These are phyloP conservation scores for Rhodomyrtus psidioides DNA, from an alignment of 441 rosid species.

Conservation along the genomic window DNA sequence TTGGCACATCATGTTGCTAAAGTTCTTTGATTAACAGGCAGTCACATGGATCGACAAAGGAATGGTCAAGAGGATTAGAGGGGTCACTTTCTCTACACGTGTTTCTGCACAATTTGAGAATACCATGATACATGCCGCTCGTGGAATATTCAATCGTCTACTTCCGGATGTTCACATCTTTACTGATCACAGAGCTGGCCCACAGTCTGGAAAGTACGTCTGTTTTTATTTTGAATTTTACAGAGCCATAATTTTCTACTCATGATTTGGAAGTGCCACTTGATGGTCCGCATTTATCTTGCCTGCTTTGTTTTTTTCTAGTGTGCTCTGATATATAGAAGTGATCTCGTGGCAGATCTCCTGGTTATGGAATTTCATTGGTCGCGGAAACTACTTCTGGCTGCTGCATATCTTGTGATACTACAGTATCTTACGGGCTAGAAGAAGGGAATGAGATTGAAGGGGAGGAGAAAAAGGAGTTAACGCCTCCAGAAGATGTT, in stretches of 20 bases:
- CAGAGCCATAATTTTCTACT: neutral
- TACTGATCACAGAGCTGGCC: conserved; percentile 58
- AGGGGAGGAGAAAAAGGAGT: conserved; percentile 45
- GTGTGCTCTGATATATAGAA: neutral
- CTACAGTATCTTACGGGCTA: conserved; percentile 45
- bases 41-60: conserved; percentile 76
- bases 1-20: neutral
- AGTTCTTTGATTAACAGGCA: conserved; percentile 34
- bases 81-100: conserved; percentile 62
- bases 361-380: conserved; percentile 83
- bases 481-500: conserved; percentile 58
- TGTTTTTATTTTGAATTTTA: neutral
- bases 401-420: conserved; percentile 71
- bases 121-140: conserved; percentile 74
- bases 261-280: neutral
- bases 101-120: conserved; percentile 69
- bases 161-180: conserved; percentile 83
- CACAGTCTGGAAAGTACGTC: conserved; percentile 81
- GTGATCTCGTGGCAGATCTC: conserved; percentile 46
- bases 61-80: conserved; percentile 89
- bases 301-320: neutral
- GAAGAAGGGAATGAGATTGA: conserved; percentile 44
- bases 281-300: neutral
- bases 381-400: conserved; percentile 87
- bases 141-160: conserved; percentile 78